phyloP scores from a whole-genome alignment of 106 monocot genomes.

The Chionographis japonica region DNA sequence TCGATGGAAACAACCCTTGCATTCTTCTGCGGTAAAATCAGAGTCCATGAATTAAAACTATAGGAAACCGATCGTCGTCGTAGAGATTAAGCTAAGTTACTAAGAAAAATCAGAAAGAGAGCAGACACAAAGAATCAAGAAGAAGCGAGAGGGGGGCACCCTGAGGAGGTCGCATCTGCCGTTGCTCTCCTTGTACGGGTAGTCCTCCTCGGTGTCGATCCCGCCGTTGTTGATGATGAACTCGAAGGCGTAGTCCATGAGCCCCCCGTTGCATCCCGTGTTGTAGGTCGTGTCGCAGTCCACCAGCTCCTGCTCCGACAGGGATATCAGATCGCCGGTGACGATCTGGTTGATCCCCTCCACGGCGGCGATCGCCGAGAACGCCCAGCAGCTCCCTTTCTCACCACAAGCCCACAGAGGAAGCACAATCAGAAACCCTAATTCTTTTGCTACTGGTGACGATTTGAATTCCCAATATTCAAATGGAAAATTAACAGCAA shows the following conservation, averaged over 20 bases:
- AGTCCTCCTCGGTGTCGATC: constrained; percentile 20
- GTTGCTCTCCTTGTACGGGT: constrained; percentile 2
- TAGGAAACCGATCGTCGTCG: not conserved
- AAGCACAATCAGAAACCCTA: no score
- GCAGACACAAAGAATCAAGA: no score
- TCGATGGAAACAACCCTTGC: constrained; percentile 38
- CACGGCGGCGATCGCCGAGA: constrained; percentile 9
- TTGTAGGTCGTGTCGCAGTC: constrained; percentile 11
- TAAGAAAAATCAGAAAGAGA: no score
- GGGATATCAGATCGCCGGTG: constrained; percentile 10
- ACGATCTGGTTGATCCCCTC: constrained; percentile 22
- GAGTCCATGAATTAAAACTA: not conserved
- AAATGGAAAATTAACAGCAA: no score
- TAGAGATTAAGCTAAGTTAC: no score
- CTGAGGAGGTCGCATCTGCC: constrained; percentile 4
- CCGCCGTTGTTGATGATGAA: constrained; percentile 21
- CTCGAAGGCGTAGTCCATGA: constrained; percentile 16
- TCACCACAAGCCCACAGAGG: not conserved
- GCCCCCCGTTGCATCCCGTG: constrained; percentile 12
- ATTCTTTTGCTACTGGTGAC: no score
- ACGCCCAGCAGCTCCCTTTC: constrained; percentile 19
- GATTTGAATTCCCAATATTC: no score
- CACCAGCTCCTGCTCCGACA: constrained; percentile 20
- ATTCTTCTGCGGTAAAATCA: constrained; percentile 21
- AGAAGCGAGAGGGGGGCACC: not conserved